Evolutionary conservation across 768 basidiomycete genomes (phyloP).

Genomic region (Trametes villosa): DNA sequence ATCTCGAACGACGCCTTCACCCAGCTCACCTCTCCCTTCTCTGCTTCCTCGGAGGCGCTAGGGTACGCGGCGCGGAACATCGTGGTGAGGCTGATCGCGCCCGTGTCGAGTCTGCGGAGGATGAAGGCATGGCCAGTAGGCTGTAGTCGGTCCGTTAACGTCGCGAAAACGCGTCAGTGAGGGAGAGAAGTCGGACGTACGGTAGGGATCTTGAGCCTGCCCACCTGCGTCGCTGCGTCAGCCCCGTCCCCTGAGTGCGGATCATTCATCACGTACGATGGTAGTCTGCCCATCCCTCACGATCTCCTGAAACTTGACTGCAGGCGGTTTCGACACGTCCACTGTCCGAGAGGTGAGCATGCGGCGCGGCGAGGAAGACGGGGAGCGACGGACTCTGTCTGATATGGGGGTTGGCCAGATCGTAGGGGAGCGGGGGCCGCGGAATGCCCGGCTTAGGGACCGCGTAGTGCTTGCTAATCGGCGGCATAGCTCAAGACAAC

Average conservation of each 20-base stretch:
- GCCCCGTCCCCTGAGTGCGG: slow-evolving; percentile 10
- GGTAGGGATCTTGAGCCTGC: slow-evolving; percentile 87
- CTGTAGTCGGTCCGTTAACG: slow-evolving; percentile 42
- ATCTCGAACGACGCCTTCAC: slow-evolving; percentile 81
- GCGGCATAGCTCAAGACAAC: slow-evolving; percentile 20
- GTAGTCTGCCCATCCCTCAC: slow-evolving; percentile 87
- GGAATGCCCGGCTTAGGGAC: slow-evolving; percentile 19
- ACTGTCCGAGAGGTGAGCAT: slow-evolving; percentile 42
- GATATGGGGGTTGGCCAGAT: slow-evolving; percentile 31
- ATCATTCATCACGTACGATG: slow-evolving; percentile 53
- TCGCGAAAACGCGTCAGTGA: slow-evolving; percentile 22
- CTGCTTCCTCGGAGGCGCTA: slow-evolving; percentile 71
- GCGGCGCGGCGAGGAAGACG: slow-evolving; percentile 38
- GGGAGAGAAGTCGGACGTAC: slow-evolving; percentile 47
- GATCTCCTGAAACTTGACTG: slow-evolving; percentile 92
- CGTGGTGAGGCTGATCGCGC: slow-evolving; percentile 89
- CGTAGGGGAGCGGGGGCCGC: slow-evolving; percentile 27
- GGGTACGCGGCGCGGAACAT: slow-evolving; percentile 98
- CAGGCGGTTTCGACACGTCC: slow-evolving; percentile 54
- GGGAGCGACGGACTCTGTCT: slow-evolving; percentile 32
- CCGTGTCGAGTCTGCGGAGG: slow-evolving; percentile 90
- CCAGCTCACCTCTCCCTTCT: slow-evolving; percentile 82
- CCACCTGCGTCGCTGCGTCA: slow-evolving; percentile 58
- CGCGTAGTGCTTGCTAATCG: slow-evolving; percentile 21
- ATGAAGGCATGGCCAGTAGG: slow-evolving; percentile 88